Evolutionary conservation across 306 rosid species (phyloP), one percentile per base, ranked within the genome.

Genomic region (Pyrus communis): DNA sequence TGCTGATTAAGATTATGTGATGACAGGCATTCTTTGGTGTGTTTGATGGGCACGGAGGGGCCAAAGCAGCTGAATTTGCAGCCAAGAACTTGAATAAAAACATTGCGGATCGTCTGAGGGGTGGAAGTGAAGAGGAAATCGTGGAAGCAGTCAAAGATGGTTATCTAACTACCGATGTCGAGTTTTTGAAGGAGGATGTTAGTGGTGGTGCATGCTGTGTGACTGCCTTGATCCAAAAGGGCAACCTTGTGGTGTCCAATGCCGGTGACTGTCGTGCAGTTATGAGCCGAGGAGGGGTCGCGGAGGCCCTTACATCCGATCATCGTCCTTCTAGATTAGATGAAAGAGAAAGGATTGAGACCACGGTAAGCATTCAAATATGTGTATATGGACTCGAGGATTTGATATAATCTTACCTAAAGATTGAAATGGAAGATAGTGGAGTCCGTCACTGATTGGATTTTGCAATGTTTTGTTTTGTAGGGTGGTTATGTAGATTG

Each of bases 181-280:
- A 83, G 43, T 82, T 82, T 45, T 49, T 77, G 23, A 80, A 78
- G 5, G 81, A 85, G 78, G 75, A 60, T 55, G 61, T 75, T 7
- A 18, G 74, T 28, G 81, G 88, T 40, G 91, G 89, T 12, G 77
- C 91, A 7, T 83, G 88, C 68, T 85, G 87, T 75, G 87, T 76
- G 67, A 76, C 89, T 25, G 87, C 86, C 7, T 73, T 85, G 73
- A 81, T 87, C 5, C 80, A 69, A 19, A 79, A 81, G 18, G 80
- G 84, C 21, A 66, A 70, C 49, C 86, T 87, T 2, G 83, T 76
- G 63, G 88, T 85, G 77, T 87, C 91, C 4, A 85, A 87, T 23
- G 85, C 78, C 2, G 88, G 91, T 40, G 89, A 87, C 38, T 87
- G 89, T 40, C 89, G 89, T n/a, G 91, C 91, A 0, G 89, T 87